Base-by-base conservation (phyloP, 768 basidiomycete species). In the Pleurotus ostreatus region DNA sequence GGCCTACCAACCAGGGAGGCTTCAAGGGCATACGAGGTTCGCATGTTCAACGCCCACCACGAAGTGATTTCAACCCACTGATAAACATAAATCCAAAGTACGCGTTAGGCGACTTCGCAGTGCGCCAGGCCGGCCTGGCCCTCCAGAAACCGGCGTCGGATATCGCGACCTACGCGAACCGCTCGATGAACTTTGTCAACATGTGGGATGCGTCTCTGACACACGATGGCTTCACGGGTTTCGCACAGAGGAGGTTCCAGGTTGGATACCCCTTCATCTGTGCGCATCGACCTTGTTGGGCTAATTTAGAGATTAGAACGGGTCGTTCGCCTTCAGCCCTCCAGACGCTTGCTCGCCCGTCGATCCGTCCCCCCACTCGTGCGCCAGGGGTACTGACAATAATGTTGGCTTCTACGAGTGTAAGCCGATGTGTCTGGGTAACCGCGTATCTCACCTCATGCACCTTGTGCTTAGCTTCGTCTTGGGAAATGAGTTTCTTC, bases 401-500 rank as follows among this genome's bases (percentile, higher is more conserved):
- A 65, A 79, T 60, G 73, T 76, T 38, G 79, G 78, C 5, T 80
- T 81, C 58, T 81, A 81, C 57, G 77, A 81, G 70, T 81, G 78
- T 78, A 48, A 56, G 71, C 62, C 7, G 20, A n/a, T 53, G 25
- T 18, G 6, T 41, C 20, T 26, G 37, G 22, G n/a, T 22, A 43
- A 11, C 55, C 23, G n/a, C 16, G 11, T 6, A 44, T 46, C 26
- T 44, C 23, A 22, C 46, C 2, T 22, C 12, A 38, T 38, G 12
- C 34, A 3, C n/a, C n/a, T n/a, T n/a, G n/a, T n/a, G n/a, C n/a
- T n/a, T 43, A 80, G 79, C 78, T 0, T 79, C 78, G 5, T 81
- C 79, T 16, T 81, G 78, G 78, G 78, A 81, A 57, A 76, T 76
- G 69, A 78, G 75, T 62, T 79, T 80, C 66, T 80, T 78, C 56